A percentile compares a stretch with the other conserved stretches of the same genome.
Conservation (phyloP, 306 rosid genomes). For the Glycyrrhiza uralensis region DNA sequence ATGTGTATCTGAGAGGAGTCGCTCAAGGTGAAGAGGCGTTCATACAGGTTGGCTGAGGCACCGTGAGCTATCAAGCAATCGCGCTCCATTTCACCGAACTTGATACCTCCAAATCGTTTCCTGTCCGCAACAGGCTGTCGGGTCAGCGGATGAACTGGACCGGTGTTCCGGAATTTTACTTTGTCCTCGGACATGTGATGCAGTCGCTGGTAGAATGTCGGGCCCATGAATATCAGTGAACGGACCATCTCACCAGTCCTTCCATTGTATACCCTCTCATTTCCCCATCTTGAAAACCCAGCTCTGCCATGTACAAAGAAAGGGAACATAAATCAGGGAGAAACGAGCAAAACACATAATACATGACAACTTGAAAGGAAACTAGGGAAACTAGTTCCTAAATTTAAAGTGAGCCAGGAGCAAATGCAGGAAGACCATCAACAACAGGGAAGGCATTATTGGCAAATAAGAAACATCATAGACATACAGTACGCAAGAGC, state of each 20-base stretch:
- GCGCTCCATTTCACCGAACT: conserved; percentile 98
- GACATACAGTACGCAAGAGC: conserved; percentile 5
- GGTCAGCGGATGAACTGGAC: conserved; percentile 97
- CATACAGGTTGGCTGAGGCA: conserved; percentile 91
- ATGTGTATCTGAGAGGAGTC: conserved; percentile 85
- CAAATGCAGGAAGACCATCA: conserved; percentile 15
- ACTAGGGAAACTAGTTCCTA: conserved; percentile 1
- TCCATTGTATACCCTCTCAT: conserved; percentile 88
- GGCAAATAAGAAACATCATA: conserved; percentile 8
- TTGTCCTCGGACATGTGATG: conserved; percentile 98
- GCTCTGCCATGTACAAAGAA: conserved; percentile 50
- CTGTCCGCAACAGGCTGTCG: conserved; percentile 97
- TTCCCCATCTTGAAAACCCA: conserved; percentile 90
- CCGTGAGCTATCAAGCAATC: conserved; percentile 97
- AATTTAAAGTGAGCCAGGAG: neutral
- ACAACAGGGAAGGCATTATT: neutral
- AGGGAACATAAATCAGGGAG: neutral
- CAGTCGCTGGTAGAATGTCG: conserved; percentile 91
- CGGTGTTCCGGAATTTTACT: conserved; percentile 89
- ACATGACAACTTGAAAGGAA: neutral
- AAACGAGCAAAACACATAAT: neutral
- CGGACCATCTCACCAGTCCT: conserved; percentile 89
- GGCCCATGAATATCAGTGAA: conserved; percentile 91
- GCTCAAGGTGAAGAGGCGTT: conserved; percentile 90
- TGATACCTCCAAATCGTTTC: conserved; percentile 93